phyloP scores from a whole-genome alignment of 148 eudicot species.

The Camellia sinensis region DNA sequence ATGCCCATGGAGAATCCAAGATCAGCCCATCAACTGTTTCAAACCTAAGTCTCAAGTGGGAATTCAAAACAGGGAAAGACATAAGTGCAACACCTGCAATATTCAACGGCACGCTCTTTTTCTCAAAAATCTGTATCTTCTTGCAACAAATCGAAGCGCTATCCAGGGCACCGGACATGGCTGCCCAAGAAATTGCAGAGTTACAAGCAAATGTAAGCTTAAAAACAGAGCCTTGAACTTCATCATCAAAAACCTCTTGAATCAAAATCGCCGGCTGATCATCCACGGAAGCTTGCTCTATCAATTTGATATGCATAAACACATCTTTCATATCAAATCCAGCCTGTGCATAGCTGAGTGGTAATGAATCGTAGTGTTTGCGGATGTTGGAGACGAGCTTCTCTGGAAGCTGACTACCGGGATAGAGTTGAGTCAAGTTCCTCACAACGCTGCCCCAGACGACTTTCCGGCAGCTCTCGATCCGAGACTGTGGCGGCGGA shows the following conservation, averaged over 20 bases:
- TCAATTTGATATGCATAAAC: constrained; percentile 72
- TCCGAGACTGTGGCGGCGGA: constrained; percentile 29
- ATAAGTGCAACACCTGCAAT: too few species aligned
- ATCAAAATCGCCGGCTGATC: constrained; percentile 75
- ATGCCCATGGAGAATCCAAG: too few species aligned
- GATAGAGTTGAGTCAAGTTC: constrained; percentile 84
- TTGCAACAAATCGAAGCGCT: constrained; percentile 67
- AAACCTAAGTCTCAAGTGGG: too few species aligned
- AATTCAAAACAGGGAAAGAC: too few species aligned
- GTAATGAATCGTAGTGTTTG: constrained; percentile 86
- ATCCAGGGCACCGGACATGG: constrained; percentile 68
- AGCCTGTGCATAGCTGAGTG: constrained; percentile 88
- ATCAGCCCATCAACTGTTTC: too few species aligned
- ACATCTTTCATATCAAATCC: constrained; percentile 97
- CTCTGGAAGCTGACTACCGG: constrained; percentile 95
- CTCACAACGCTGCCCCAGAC: constrained; percentile 84
- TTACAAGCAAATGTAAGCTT: constrained; percentile 85
- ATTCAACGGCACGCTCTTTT: too few species aligned
- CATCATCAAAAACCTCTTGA: constrained; percentile 67
- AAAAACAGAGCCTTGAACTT: constrained; percentile 43
- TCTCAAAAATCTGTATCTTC: constrained; percentile 86
- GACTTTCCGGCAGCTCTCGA: constrained; percentile 51
- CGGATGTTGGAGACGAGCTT: constrained; percentile 82
- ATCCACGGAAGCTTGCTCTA: constrained; percentile 74
- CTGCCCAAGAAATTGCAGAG: constrained; percentile 69